Evolutionary conservation across 2,329 filamentous ascomycete genomes (phyloP), one percentile per base, ranked within the genome.

Genomic region (Aspergillus amoenus): DNA sequence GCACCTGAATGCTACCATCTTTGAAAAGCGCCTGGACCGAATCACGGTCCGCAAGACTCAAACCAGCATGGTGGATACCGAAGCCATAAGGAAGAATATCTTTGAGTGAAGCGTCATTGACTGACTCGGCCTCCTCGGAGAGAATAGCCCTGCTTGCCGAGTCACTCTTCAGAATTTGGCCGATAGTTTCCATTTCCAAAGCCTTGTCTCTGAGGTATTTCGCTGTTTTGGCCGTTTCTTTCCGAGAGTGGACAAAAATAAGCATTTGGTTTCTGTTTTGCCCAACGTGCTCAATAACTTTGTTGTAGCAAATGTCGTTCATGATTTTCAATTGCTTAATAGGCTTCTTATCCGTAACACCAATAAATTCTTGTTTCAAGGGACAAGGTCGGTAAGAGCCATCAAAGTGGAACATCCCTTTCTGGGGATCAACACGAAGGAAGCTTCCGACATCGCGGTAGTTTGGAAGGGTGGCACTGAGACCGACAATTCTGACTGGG

Each of bases 311-410:
- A 54, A 99, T 93, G 67, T 99, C 94, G 70, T 99, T 99, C 94
- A 99, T 99, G 1, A 90, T 95, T 82, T 97, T 97, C 54, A 99
- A 81, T 74, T 99, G 94, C 77, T 97, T 99, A 78, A 99, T 99
- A 5, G 94, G 90, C 74, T 97, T 97, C 78, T 94, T 95, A 66
- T 99, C 94, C 0, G 93, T 97, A 43, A 99, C 90, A 52, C 94
- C 94, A 64, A 99, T 91, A 70, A 97, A 99, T 73, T 99, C 95
- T 72, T 99, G 94, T 67, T 91, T 92, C 66, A 99, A 77, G 2
- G 94, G 94, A 72, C 94, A 99, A 60, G 94, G 95, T 66, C 94
- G 84, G 80, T 88, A 99, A 4, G 92, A 92, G 43, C 90, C 91
- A 73, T 99, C 94, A 66, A 99, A 99, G 73, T 99, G 93, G 81